These are phyloP conservation scores for Talaromyces islandicus DNA, from an alignment of 2,329 filamentous ascomycete genomes.

Conservation along the genomic window DNA sequence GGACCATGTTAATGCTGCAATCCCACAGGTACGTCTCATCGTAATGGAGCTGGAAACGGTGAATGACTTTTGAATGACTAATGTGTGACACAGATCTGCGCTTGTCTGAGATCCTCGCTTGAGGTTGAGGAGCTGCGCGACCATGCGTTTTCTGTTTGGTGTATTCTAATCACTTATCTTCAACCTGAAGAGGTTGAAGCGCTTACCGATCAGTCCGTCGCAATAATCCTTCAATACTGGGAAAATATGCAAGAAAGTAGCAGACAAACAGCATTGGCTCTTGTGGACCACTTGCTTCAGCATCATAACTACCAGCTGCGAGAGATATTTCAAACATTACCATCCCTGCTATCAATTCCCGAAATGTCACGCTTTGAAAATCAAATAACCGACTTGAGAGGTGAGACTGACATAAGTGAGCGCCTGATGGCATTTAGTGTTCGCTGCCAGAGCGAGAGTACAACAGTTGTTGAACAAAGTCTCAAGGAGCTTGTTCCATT, in stretches of 20 bases:
- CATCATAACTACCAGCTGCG: conserved; percentile 56
- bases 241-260: conserved; percentile 55
- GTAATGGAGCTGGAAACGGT: no score
- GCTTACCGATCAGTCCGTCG: conserved; percentile 83
- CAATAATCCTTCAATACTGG: conserved; percentile 82
- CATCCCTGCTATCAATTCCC: conserved; percentile 67
- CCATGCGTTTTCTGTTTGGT: conserved; percentile 78
- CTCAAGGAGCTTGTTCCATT: conserved; percentile 70
- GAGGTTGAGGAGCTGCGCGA: conserved; percentile 68
- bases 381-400: conserved; percentile 60
- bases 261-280: conserved; percentile 52
- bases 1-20: conserved; percentile 65
- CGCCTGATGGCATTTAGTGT: conserved; percentile 65
- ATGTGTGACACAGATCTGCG: conserved; percentile 62
- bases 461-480: conserved; percentile 76
- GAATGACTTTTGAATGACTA: conserved; percentile 2
- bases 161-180: conserved; percentile 66
- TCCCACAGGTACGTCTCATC: conserved; percentile 65
- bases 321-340: conserved; percentile 67
- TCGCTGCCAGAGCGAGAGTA: conserved; percentile 75
- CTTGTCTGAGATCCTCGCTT: conserved; percentile 83
- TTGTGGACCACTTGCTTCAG: conserved; percentile 62
- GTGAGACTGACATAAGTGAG: conserved; percentile 59
- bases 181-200: conserved; percentile 72
- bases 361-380: conserved; percentile 63